Base-by-base conservation (phyloP, 1,139 yeast genomes). In the Pichia sp. region DNA sequence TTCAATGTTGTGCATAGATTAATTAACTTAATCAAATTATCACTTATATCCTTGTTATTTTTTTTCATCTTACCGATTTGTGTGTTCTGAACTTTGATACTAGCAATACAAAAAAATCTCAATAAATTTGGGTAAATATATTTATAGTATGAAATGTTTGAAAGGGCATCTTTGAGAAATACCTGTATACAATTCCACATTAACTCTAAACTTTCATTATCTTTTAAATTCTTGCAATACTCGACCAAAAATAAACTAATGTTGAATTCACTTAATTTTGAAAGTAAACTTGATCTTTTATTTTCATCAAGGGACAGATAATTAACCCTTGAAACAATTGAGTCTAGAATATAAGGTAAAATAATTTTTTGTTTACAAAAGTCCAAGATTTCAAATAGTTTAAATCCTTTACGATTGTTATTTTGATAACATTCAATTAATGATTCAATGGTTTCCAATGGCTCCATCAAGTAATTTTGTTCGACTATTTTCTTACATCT, bases 291-390 rank as follows among this genome's bases (percentile, higher is more conserved):
- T 0, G 83, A 75, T 47, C 67, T 67, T 53, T 48, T 54, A 20
- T 59, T 60, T 11, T 61, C 49, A 25, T 63, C 72, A 18, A 63
- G 48, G 18, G 59, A 53, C 6, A 61, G 53, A 8, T 68, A 68
- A 50, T 73, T 71, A 30, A 70, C 67, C 39, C 80, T 65, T 38
- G 70, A 63, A 16, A 71, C 65, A 24, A 86, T 69, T 0, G 87
- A 73, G 51, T 76, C 72, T 53, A 86, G 68, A 9, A 88, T 65
- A 54, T 76, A 74, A 0, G 95, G 94, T 22, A 89, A 69, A 0
- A 95, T 85, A 5, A 79, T 59, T 51, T 82, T 87, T 0, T 95
- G 85, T 53, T 87, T 77, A 3, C 96, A 85, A 0, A 95, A 94
- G 66, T 90, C 97, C 43, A 92, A 69, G 11, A 86, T 82, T 63